Evolutionary conservation across 2,329 filamentous ascomycete genomes (phyloP).

Genomic region (Colletotrichum incanum): DNA sequence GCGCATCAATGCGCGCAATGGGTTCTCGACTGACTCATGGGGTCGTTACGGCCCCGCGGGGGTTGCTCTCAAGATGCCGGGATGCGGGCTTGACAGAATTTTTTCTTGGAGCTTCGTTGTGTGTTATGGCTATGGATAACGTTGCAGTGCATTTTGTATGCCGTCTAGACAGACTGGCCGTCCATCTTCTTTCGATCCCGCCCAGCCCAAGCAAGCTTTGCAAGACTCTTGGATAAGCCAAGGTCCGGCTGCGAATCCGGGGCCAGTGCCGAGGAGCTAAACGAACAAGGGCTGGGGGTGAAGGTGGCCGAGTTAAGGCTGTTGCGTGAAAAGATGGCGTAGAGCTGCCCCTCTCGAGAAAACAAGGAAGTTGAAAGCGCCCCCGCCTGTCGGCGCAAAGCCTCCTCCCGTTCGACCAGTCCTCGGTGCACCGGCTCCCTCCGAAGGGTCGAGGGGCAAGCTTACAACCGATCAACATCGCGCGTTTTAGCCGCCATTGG

Average conservation of each 20-base stretch:
- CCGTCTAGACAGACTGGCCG: not conserved
- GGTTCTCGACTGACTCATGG: conserved; percentile 29
- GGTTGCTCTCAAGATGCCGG: conserved; percentile 7
- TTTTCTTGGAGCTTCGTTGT: not conserved
- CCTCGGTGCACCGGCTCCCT: conserved; percentile 23
- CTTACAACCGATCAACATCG: conserved; percentile 17
- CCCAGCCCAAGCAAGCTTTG: conserved; percentile 7
- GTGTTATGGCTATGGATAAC: not conserved
- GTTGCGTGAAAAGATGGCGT: conserved; percentile 13
- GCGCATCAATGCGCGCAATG: conserved; percentile 7
- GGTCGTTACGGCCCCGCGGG: not conserved
- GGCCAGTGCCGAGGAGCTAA: conserved; percentile 14
- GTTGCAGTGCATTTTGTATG: conserved; percentile 1
- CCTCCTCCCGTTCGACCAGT: conserved; percentile 2
- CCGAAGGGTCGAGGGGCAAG: not conserved
- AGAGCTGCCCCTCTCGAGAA: conserved; percentile 18
- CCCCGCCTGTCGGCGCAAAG: not conserved
- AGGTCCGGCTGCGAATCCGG: conserved; percentile 26
- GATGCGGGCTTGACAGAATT: conserved; percentile 11
- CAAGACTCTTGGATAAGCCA: conserved; percentile 7
- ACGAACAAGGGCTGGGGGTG: conserved; percentile 25
- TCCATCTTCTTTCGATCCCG: not conserved
- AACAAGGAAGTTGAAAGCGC: conserved; percentile 39
- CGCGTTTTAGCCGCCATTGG: conserved; percentile 1
- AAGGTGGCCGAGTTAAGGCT: conserved; percentile 28